Evolutionary conservation across 2,329 filamentous ascomycete species (phyloP).

Genomic region (Biscogniauxia marginata): DNA sequence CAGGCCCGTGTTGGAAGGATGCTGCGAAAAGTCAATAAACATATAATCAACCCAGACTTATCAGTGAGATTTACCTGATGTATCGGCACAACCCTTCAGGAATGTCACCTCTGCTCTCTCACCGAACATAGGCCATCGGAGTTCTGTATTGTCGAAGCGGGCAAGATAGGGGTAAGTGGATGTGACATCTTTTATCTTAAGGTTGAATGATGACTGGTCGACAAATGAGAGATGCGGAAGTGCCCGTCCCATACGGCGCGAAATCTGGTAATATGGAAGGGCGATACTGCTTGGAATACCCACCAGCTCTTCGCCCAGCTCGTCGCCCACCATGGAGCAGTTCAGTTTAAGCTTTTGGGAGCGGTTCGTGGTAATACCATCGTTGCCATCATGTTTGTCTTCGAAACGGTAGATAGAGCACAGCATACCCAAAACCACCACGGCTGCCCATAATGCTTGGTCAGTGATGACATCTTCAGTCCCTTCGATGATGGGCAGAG

Average conservation of each 20-base stretch:
- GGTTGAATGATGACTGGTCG: constrained; percentile 54
- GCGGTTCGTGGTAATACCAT: constrained; percentile 42
- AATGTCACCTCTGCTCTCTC: constrained; percentile 52
- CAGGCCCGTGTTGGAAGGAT: constrained; percentile 50
- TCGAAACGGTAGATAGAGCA: constrained; percentile 55
- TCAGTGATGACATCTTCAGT: constrained; percentile 50
- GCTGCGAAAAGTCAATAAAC: constrained; percentile 26
- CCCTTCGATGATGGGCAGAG: constrained; percentile 48
- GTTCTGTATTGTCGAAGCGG: constrained; percentile 52
- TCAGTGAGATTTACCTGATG: constrained; percentile 34
- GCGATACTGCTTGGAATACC: constrained; percentile 49
- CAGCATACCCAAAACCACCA: constrained; percentile 51
- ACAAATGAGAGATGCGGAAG: constrained; percentile 53
- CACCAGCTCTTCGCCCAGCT: constrained; percentile 48
- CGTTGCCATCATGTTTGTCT: constrained; percentile 50
- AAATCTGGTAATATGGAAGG: constrained; percentile 50
- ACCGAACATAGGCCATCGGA: constrained; percentile 54
- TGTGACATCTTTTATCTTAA: constrained; percentile 47
- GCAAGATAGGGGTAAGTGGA: constrained; percentile 50
- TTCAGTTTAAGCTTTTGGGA: constrained; percentile 34
- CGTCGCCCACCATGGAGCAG: constrained; percentile 49
- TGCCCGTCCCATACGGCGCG: constrained; percentile 49
- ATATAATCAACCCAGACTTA: not conserved
- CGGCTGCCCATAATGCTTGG: constrained; percentile 50
- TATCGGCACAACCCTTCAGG: constrained; percentile 49